These are phyloP conservation scores for Brettanomyces custersianus DNA, from an alignment of 805 yeast genomes.

Conservation along the genomic window DNA sequence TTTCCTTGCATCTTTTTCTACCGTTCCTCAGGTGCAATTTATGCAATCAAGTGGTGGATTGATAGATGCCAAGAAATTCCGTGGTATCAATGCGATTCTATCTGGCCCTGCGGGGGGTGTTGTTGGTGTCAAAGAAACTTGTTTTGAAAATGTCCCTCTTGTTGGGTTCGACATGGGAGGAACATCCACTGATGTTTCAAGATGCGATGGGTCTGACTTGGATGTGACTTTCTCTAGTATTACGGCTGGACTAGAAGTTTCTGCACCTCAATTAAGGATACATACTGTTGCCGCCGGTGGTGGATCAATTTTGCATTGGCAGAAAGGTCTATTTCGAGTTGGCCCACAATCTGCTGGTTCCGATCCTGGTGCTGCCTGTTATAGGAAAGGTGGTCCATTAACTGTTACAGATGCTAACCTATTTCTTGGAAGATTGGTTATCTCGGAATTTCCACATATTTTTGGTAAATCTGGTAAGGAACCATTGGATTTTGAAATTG, in stretches of 20 bases:
- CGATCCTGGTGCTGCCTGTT: slow-evolving; percentile 84
- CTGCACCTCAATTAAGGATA: slow-evolving; percentile 68
- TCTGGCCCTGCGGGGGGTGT: slow-evolving; percentile 59
- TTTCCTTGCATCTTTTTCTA: slow-evolving; percentile 27
- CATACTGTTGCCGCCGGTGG: slow-evolving; percentile 74
- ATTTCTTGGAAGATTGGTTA: slow-evolving; percentile 57
- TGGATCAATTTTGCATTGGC: slow-evolving; percentile 56
- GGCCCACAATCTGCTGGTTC: slow-evolving; percentile 84
- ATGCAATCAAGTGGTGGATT: slow-evolving; percentile 55
- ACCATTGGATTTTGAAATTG: slow-evolving; percentile 48
- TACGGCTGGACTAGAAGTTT: slow-evolving; percentile 69
- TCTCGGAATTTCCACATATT: slow-evolving; percentile 66
- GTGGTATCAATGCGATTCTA: slow-evolving; percentile 43
- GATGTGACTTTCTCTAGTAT: slow-evolving; percentile 69
- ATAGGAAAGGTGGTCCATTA: slow-evolving; percentile 74
- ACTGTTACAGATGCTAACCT: slow-evolving; percentile 81
- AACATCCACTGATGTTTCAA: slow-evolving; percentile 33
- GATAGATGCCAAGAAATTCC: slow-evolving; percentile 40
- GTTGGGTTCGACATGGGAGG: slow-evolving; percentile 32
- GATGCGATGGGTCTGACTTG: slow-evolving; percentile 43
- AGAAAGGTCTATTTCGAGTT: slow-evolving; percentile 61
- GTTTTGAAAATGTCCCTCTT: slow-evolving; percentile 30
- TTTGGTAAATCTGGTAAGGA: slow-evolving; percentile 74
- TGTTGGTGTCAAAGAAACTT: slow-evolving; percentile 46
- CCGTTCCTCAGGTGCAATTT: slow-evolving; percentile 33